These are phyloP conservation scores for Aquilaria malaccensis DNA, from an alignment of 345 rosid genomes.

Conservation along the genomic window DNA sequence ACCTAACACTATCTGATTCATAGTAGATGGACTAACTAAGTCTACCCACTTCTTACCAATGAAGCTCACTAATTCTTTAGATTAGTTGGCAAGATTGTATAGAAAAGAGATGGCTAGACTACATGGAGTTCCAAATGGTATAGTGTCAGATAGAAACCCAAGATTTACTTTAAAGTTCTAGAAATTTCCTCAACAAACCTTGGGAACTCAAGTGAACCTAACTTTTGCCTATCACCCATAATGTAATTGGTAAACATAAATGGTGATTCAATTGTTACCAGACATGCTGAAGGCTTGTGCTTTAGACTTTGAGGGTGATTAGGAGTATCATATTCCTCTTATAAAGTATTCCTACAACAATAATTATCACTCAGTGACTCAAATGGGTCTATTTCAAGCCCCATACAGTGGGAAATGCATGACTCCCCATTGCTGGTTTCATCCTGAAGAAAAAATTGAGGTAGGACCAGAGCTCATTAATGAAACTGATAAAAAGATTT, in stretches of 20 bases:
- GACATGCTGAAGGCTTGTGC: neutral
- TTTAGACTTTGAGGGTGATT: neutral
- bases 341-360: neutral
- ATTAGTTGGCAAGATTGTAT: neutral
- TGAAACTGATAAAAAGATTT: too few species aligned
- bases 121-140: neutral
- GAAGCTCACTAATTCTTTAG: neutral
- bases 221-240: neutral
- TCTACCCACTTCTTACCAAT: neutral
- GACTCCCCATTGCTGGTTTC: too few species aligned
- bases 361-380: neutral
- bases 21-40: neutral
- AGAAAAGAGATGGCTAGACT: neutral
- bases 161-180: too few species aligned
- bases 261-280: neutral
- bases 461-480: too few species aligned
- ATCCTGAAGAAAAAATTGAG: too few species aligned
- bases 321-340: neutral
- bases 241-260: neutral
- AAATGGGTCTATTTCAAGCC: neutral
- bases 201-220: neutral
- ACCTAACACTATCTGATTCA: neutral
- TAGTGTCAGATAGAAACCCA: too few species aligned
- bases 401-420: neutral
- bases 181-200: neutral